phyloP scores from a whole-genome alignment of 2,329 filamentous ascomycete genomes.

The Aspergillus udagawae region DNA sequence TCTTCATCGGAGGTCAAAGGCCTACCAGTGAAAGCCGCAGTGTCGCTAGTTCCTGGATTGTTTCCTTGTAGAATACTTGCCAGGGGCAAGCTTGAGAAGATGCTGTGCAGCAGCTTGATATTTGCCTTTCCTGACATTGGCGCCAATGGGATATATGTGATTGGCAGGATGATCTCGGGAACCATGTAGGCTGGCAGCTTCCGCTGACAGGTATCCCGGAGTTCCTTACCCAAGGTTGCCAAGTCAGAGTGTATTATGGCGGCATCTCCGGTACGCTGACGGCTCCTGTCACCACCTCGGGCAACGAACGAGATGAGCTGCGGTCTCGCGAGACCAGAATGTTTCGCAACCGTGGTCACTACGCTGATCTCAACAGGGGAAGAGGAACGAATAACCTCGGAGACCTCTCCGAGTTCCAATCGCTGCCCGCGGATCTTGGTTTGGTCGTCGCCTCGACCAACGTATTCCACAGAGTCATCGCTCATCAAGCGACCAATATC shows the following conservation, averaged over 20 bases:
- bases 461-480: conserved; percentile 69
- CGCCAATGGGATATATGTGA: conserved; percentile 24
- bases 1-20: conserved; percentile 23
- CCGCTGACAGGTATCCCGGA: conserved; percentile 22
- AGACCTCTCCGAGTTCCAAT: conserved; percentile 73
- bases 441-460: conserved; percentile 73
- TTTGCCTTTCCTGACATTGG: conserved; percentile 32
- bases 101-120: conserved; percentile 24
- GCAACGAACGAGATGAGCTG: conserved; percentile 31
- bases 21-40: conserved; percentile 3
- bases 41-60: background rate
- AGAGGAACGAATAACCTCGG: conserved; percentile 26
- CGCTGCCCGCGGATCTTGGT: conserved; percentile 79
- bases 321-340: conserved; percentile 21
- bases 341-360: conserved; percentile 26
- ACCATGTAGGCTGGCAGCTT: conserved; percentile 28
- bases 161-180: conserved; percentile 23
- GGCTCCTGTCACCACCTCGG: conserved; percentile 7
- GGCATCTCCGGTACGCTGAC: conserved; percentile 8
- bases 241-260: conserved; percentile 18
- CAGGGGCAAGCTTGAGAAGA: conserved; percentile 26
- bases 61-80: conserved; percentile 19
- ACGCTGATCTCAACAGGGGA: conserved; percentile 20
- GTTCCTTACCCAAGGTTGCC: conserved; percentile 16
- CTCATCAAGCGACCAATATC: conserved; percentile 75